phyloP scores from a whole-genome alignment of 2,329 filamentous ascomycete species.

The Pseudogymnoascus sp. region DNA sequence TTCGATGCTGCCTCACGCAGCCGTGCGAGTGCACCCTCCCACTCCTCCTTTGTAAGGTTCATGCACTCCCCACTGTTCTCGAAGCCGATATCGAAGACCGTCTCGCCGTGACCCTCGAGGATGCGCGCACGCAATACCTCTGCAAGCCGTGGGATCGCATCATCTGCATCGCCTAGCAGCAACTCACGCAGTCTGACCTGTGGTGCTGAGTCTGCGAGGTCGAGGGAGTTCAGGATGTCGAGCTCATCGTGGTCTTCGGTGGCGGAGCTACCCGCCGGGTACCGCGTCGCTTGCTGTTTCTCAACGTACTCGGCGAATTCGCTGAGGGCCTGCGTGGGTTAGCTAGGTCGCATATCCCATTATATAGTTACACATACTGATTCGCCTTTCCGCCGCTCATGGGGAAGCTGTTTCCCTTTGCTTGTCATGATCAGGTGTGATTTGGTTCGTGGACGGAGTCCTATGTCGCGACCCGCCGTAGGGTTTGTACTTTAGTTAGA shows the following conservation, averaged over 20 bases:
- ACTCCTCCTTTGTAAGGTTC: constrained; percentile 67
- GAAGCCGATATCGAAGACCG: constrained; percentile 83
- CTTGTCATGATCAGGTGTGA: not conserved
- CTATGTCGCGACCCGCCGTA: constrained; percentile 5
- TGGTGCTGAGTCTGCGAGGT: constrained; percentile 63
- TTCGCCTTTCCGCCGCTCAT: constrained; percentile 83
- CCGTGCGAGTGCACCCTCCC: constrained; percentile 63
- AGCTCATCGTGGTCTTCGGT: constrained; percentile 77
- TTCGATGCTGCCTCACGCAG: constrained; percentile 59
- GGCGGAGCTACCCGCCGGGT: constrained; percentile 36
- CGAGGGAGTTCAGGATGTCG: constrained; percentile 76
- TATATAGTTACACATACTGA: constrained; percentile 48
- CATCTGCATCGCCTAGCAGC: constrained; percentile 58
- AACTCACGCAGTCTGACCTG: constrained; percentile 68
- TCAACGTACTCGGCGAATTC: constrained; percentile 98
- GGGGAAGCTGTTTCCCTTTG: constrained; percentile 54
- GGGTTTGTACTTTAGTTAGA: constrained; percentile 7
- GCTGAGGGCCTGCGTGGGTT: constrained; percentile 60
- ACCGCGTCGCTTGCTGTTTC: constrained; percentile 75
- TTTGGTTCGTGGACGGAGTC: not conserved
- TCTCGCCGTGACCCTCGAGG: constrained; percentile 80
- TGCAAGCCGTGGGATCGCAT: constrained; percentile 56
- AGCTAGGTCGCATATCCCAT: not conserved
- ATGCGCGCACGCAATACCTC: constrained; percentile 63
- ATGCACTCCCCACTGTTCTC: constrained; percentile 87